Evolutionary conservation across 371 early-diverging fungal genomes (phyloP).

Genomic region (Fennellomyces sp.): DNA sequence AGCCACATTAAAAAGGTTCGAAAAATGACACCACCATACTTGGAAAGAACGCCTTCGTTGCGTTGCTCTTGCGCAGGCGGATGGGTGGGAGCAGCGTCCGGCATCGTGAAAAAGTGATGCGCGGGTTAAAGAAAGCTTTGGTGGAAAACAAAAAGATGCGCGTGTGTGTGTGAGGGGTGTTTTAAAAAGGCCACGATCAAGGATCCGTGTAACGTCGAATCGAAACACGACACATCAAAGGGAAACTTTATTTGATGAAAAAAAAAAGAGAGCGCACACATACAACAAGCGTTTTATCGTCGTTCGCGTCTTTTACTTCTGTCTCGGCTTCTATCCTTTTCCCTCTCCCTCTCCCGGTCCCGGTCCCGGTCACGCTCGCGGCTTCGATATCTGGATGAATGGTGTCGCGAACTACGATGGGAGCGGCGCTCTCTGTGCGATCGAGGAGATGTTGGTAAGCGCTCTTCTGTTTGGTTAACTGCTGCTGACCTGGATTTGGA

Average conservation of each 20-base stretch:
- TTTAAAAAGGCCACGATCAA: no score
- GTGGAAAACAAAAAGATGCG: constrained; percentile 6
- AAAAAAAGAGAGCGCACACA: no score
- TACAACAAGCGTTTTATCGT: no score
- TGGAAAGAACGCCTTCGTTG: constrained; percentile 33
- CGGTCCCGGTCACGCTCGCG: constrained; percentile 26
- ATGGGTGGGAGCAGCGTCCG: constrained; percentile 10
- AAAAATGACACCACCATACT: constrained; percentile 38
- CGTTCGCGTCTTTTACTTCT: constrained; percentile 23
- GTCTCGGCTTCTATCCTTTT: constrained; percentile 25
- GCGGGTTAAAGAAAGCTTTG: no score
- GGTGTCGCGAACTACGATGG: constrained; percentile 35
- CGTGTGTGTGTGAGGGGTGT: no score
- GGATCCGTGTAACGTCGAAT: no score
- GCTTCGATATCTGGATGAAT: constrained; percentile 35
- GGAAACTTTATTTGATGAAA: no score
- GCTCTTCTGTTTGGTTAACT: neutral
- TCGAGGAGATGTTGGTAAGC: constrained; percentile 1
- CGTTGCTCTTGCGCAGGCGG: constrained; percentile 8
- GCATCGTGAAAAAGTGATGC: neutral
- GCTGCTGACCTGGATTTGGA: constrained; percentile 7
- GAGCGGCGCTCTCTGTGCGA: constrained; percentile 19
- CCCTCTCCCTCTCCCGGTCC: constrained; percentile 18
- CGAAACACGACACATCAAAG: no score
- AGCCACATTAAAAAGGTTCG: constrained; percentile 46